phyloP scores from a whole-genome alignment of 495 filamentous ascomycete genomes.

The Ascodesmis nigricans region DNA sequence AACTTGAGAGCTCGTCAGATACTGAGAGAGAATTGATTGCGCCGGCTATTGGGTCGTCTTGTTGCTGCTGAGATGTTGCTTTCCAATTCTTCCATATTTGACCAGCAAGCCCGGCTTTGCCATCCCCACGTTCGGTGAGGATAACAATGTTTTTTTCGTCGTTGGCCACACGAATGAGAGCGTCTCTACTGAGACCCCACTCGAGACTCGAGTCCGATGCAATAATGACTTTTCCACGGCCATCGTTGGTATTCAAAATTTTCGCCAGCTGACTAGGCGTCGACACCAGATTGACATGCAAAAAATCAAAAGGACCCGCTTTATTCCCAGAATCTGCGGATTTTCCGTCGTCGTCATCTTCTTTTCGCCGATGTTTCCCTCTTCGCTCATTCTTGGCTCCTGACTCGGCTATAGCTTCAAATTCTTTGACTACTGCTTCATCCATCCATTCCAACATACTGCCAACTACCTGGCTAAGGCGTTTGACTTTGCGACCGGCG shows the following conservation, averaged over 20 bases:
- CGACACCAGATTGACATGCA: constrained; percentile 36
- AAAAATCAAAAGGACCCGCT: constrained; percentile 73
- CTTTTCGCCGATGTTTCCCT: constrained; percentile 23
- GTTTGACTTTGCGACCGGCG: constrained; percentile 43
- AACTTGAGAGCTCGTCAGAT: not conserved
- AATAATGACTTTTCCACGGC: constrained; percentile 52
- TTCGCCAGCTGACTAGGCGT: constrained; percentile 21
- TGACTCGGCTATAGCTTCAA: constrained; percentile 49
- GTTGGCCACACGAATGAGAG: constrained; percentile 47
- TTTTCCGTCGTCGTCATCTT: constrained; percentile 18
- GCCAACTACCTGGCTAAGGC: constrained; percentile 36
- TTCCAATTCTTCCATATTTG: constrained; percentile 19
- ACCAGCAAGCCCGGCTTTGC: constrained; percentile 14
- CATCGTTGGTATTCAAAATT: constrained; percentile 25
- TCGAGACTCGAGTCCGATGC: constrained; percentile 75
- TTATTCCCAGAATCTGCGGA: constrained; percentile 26
- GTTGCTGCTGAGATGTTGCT: constrained; percentile 1
- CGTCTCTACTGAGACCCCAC: constrained; percentile 88
- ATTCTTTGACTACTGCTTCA: constrained; percentile 71
- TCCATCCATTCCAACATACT: constrained; percentile 99
- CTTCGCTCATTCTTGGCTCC: constrained; percentile 25
- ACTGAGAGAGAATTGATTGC: constrained; percentile 8
- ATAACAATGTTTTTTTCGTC: constrained; percentile 64
- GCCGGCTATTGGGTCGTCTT: constrained; percentile 12
- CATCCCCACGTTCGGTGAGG: constrained; percentile 40